These are phyloP conservation scores for Gossypium davidsonii DNA, from an alignment of 441 rosid species.

Conservation along the genomic window DNA sequence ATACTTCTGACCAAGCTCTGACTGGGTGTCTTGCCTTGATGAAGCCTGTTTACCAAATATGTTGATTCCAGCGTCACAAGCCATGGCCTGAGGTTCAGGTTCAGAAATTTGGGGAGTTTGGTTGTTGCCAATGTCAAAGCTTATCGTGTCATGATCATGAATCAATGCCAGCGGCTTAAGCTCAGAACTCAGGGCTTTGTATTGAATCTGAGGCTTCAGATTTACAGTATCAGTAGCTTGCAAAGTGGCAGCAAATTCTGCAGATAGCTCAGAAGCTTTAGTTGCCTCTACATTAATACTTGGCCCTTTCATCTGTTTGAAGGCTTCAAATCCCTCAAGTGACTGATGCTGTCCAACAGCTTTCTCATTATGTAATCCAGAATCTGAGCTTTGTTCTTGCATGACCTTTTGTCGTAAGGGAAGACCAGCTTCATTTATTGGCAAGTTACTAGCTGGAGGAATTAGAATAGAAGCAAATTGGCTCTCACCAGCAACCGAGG, in stretches of 20 bases:
- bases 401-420: conserved; percentile 15
- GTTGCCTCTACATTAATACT: conserved; percentile 10
- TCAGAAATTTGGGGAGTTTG: conserved; percentile 15
- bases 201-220: conserved; percentile 24
- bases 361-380: conserved; percentile 24
- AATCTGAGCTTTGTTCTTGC: conserved; percentile 23
- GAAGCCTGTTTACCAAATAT: conserved; percentile 21
- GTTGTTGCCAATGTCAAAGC: background rate
- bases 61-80: conserved; percentile 28
- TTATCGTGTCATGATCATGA: background rate
- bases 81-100: conserved; percentile 13
- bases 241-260: conserved; percentile 25
- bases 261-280: conserved; percentile 26
- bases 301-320: conserved; percentile 14
- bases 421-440: conserved; percentile 15
- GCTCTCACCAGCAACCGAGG: conserved; percentile 20
- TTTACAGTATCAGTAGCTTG: conserved; percentile 22
- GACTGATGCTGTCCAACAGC: conserved; percentile 15
- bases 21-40: conserved; percentile 19
- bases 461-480: conserved; percentile 23
- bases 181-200: conserved; percentile 25
- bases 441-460: conserved; percentile 26
- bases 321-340: conserved; percentile 20
- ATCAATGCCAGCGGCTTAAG: conserved; percentile 15
- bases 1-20: conserved; percentile 31